These are phyloP conservation scores for Zarea fungicola DNA, from an alignment of 2,329 filamentous ascomycete genomes.

Conservation along the genomic window DNA sequence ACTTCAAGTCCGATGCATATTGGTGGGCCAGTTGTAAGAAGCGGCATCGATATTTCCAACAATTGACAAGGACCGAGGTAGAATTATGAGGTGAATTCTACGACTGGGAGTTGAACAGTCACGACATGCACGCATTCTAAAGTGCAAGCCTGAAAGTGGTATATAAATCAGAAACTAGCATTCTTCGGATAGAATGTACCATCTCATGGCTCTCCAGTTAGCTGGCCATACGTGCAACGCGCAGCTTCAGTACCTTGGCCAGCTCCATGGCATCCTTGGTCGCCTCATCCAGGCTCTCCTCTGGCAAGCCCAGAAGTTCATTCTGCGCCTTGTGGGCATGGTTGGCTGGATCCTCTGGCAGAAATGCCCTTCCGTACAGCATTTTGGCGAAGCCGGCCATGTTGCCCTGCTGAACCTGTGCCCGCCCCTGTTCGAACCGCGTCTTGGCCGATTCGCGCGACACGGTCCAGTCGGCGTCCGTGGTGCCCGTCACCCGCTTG, in stretches of 20 bases:
- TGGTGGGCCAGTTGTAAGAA: not conserved
- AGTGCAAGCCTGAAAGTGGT: no score
- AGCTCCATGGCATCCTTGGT: conserved; percentile 28
- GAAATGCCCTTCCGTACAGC: conserved; percentile 50
- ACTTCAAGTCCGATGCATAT: not conserved
- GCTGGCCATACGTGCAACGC: conserved; percentile 1
- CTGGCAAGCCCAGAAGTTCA: conserved; percentile 44
- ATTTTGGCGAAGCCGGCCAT: conserved; percentile 38
- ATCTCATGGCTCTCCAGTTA: no score
- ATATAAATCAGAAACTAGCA: no score
- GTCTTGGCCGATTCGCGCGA: conserved; percentile 38
- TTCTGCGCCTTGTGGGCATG: conserved; percentile 38
- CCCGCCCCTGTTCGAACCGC: conserved; percentile 41
- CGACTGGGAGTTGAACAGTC: no score
- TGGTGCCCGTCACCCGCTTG: conserved; percentile 52
- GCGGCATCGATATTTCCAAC: not conserved
- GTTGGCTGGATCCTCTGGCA: conserved; percentile 30
- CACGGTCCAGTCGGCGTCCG: conserved; percentile 55
- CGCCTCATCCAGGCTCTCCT: conserved; percentile 49
- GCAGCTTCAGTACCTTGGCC: not conserved
- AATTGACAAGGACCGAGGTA: no score
- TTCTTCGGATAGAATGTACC: no score
- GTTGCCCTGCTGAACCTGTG: conserved; percentile 36
- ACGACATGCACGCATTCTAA: no score
- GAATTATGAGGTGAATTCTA: no score